phyloP scores from a whole-genome alignment of 306 rosid genomes.

The Quercus parvula region DNA sequence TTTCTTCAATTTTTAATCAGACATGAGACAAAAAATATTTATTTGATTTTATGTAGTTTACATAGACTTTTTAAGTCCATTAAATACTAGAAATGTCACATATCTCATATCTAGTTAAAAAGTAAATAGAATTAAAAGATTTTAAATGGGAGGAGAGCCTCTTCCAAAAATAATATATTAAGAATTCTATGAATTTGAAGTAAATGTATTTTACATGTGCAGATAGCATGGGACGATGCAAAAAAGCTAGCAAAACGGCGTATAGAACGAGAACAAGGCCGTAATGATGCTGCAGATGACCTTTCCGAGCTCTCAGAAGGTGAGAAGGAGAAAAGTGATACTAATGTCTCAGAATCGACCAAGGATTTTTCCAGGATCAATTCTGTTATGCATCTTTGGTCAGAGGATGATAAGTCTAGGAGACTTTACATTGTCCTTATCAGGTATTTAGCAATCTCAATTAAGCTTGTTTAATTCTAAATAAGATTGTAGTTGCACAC shows the following conservation, averaged over 20 bases:
- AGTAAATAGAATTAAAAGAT: not conserved
- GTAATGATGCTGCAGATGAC: constrained; percentile 65
- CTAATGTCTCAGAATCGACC: constrained; percentile 23
- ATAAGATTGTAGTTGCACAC: no score
- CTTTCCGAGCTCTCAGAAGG: constrained; percentile 77
- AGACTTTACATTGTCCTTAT: constrained; percentile 66
- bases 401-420: constrained; percentile 46
- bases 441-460: constrained; percentile 32
- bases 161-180: no score
- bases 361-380: constrained; percentile 45
- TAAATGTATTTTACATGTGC: not conserved
- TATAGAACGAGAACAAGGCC: constrained; percentile 60
- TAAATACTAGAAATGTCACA: no score
- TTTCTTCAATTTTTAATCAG: no score
- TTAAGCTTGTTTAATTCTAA: not conserved
- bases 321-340: constrained; percentile 62
- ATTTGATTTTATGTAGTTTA: no score
- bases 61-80: no score
- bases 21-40: no score
- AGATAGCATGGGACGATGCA: constrained; percentile 71
- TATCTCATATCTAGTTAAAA: no score
- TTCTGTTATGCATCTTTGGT: constrained; percentile 53
- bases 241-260: constrained; percentile 48
- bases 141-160: not conserved
- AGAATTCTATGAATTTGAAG: not conserved